phyloP scores from a whole-genome alignment of 441 rosid genomes.

The Pelargonium australe region DNA sequence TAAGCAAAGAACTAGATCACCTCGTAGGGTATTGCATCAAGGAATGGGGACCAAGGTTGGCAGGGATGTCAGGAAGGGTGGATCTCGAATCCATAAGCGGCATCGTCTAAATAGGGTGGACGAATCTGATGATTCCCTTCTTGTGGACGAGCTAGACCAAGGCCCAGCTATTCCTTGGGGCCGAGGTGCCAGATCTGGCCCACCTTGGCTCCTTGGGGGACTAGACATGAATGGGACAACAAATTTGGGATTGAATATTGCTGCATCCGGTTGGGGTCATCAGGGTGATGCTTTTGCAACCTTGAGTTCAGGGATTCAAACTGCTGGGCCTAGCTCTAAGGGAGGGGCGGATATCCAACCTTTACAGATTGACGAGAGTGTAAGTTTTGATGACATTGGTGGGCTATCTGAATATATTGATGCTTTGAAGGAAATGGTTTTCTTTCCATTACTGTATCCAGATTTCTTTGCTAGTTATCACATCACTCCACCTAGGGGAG shows the following conservation, averaged over 20 bases:
- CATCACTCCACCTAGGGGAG: slow-evolving; percentile 98
- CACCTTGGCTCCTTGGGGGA: slow-evolving; percentile 98
- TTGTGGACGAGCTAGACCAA: slow-evolving; percentile 98
- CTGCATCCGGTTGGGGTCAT: slow-evolving; percentile 99
- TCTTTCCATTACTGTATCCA: slow-evolving; percentile 92
- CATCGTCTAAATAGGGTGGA: slow-evolving; percentile 75
- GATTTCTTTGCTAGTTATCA: slow-evolving; percentile 96
- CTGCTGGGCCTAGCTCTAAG: slow-evolving; percentile 99
- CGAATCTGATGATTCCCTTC: slow-evolving; percentile 99
- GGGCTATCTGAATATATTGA: slow-evolving; percentile 91
- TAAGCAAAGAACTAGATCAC: slow-evolving; percentile 83
- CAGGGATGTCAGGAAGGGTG: slow-evolving; percentile 88
- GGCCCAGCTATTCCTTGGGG: slow-evolving; percentile 95
- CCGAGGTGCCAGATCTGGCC: slow-evolving; percentile 88
- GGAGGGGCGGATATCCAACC: slow-evolving; percentile 99
- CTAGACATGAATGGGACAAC: slow-evolving; percentile 81
- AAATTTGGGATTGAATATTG: slow-evolving; percentile 79
- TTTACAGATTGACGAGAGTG: slow-evolving; percentile 85
- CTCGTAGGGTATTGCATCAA: slow-evolving; percentile 90
- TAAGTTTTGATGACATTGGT: slow-evolving; percentile 94
- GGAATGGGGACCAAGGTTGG: slow-evolving; percentile 86
- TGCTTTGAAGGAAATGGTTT: slow-evolving; percentile 98
- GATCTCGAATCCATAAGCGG: slow-evolving; percentile 91
- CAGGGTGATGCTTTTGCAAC: slow-evolving; percentile 78
- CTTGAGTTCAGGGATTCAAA: slow-evolving; percentile 81